A percentile compares a stretch with the other conserved stretches of the same genome.
phyloP scores from a whole-genome alignment of 2,329 filamentous ascomycete species.

The Sordariomycetes sp. region DNA sequence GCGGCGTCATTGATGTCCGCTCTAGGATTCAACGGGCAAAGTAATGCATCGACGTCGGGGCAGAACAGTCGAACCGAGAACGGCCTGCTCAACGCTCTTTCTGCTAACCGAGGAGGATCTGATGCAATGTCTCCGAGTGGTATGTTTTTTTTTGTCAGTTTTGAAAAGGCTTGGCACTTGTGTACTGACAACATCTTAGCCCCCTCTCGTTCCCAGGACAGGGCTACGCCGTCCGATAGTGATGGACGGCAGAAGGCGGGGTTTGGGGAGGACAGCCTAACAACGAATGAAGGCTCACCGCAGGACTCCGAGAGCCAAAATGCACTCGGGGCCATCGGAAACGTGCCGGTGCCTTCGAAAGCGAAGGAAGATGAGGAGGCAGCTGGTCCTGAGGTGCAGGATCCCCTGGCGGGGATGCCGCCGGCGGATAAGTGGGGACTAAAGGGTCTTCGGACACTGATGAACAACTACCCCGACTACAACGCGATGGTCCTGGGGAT shows the following conservation, averaged over 20 bases:
- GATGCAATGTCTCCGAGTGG: slow-evolving; percentile 17
- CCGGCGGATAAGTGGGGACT: slow-evolving; percentile 54
- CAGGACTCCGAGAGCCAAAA: slow-evolving; percentile 25
- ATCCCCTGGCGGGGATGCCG: slow-evolving; percentile 52
- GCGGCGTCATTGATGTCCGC: slow-evolving; percentile 39
- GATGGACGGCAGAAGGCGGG: slow-evolving; percentile 33
- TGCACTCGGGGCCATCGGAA: slow-evolving; percentile 35
- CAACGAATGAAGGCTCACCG: slow-evolving; percentile 20
- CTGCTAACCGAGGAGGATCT: slow-evolving; percentile 41
- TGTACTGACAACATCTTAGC: not conserved
- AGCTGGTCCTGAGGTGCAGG: slow-evolving; percentile 31
- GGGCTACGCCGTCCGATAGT: slow-evolving; percentile 18
- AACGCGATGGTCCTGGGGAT: slow-evolving; percentile 49
- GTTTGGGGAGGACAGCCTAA: slow-evolving; percentile 31
- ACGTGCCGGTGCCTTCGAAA: slow-evolving; percentile 25
- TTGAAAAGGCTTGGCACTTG: not conserved
- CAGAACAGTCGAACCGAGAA: slow-evolving; percentile 40
- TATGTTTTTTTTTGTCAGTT: not conserved
- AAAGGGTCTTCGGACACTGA: slow-evolving; percentile 51
- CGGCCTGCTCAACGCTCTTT: slow-evolving; percentile 53
- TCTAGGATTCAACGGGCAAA: slow-evolving; percentile 40
- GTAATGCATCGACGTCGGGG: slow-evolving; percentile 16
- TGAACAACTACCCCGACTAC: slow-evolving; percentile 55
- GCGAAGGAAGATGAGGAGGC: slow-evolving; percentile 30
- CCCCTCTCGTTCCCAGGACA: slow-evolving; percentile 3